Percentiles rank a stretch among this genome's conserved stretches.
These are phyloP conservation scores for Antarctomyces pellizariae DNA, from an alignment of 495 filamentous ascomycete genomes.

Conservation along the genomic window DNA sequence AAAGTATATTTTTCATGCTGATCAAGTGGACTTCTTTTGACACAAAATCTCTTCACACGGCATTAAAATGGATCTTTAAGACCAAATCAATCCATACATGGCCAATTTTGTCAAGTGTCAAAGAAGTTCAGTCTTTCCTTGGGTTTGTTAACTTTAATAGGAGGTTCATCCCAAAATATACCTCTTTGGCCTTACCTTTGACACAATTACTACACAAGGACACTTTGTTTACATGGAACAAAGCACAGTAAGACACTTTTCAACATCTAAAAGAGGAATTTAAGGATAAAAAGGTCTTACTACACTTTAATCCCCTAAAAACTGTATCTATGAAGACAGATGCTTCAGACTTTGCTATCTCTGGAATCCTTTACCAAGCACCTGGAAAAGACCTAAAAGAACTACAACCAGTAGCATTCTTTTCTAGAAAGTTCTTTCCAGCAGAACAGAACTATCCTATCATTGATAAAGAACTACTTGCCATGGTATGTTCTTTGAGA, in stretches of 20 bases:
- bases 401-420: not conserved
- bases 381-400: not conserved
- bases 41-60: conserved; percentile 2
- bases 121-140: conserved; percentile 9
- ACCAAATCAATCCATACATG: conserved; percentile 3
- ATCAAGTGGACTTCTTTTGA: conserved; percentile 5
- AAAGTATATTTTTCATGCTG: conserved; percentile 4
- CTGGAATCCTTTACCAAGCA: too few relatives aligned
- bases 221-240: not conserved
- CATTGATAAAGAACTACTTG: too few relatives aligned
- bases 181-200: conserved; percentile 1
- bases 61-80: conserved; percentile 5
- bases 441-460: not conserved
- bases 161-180: conserved; percentile 1
- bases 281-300: too few relatives aligned
- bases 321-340: conserved; percentile 1
- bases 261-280: not conserved
- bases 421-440: not conserved
- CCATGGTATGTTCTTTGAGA: too few relatives aligned
- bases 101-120: conserved; percentile 3
- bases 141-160: conserved; percentile 10
- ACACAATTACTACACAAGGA: conserved; percentile 1
- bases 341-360: conserved; percentile 3
- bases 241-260: not conserved
- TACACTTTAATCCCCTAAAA: not conserved